Conservation (phyloP, 352 stramenopile species). For the Phytopythium kandeliae region DNA sequence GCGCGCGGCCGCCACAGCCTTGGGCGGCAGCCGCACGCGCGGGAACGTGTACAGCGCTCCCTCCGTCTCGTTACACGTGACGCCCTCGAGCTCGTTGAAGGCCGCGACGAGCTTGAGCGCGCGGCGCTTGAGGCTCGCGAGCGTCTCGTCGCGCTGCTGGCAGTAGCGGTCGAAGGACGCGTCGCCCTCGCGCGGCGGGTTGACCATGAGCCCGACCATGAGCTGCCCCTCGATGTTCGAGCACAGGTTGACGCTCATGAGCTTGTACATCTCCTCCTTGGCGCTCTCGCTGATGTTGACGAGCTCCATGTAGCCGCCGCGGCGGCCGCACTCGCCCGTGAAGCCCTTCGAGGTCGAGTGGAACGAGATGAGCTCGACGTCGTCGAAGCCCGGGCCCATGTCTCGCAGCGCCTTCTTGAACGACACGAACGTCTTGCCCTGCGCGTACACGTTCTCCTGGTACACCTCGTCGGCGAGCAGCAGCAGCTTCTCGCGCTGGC, state of each 20-base stretch:
- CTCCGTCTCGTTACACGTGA: conserved; percentile 96
- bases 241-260: conserved; percentile 96
- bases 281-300: conserved; percentile 90
- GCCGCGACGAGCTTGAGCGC: conserved; percentile 91
- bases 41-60: conserved; percentile 99
- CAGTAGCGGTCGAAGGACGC: conserved; percentile 88
- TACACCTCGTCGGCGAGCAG: conserved; percentile 99
- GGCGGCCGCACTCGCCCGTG: conserved; percentile 97
- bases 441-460: conserved; percentile 98
- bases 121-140: conserved; percentile 92
- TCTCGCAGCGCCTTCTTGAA: conserved; percentile 94
- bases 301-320: conserved; percentile 97
- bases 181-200: conserved; percentile 89
- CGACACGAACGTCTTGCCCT: conserved; percentile 91
- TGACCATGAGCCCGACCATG: conserved; percentile 98
- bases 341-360: conserved; percentile 99
- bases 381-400: conserved; percentile 71
- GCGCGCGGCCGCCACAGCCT: conserved; percentile 80
- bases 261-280: conserved; percentile 98
- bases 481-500: conserved; percentile 91
- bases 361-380: conserved; percentile 98
- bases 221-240: conserved; percentile 97
- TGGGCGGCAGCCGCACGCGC: conserved; percentile 86
- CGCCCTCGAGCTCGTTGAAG: conserved; percentile 95
- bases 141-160: conserved; percentile 90